These are phyloP conservation scores for Trypanosomatidae sp. DNA, from an alignment of 208 protist genomes.

Conservation along the genomic window DNA sequence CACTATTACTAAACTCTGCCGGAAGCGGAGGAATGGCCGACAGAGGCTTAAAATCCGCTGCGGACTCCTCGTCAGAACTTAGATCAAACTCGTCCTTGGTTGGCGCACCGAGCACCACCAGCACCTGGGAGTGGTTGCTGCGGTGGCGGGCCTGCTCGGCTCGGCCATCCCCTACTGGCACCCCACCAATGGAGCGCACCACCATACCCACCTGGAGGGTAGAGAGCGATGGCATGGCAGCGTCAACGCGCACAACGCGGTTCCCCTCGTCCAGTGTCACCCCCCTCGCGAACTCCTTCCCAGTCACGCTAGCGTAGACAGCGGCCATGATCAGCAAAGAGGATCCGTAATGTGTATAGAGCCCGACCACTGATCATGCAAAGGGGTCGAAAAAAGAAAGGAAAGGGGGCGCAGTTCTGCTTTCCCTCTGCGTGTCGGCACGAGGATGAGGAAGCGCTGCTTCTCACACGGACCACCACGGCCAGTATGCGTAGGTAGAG, in stretches of 20 bases:
- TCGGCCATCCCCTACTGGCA: conserved; percentile 39
- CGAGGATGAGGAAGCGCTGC: conserved; percentile 4
- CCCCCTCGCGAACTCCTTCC: conserved; percentile 55
- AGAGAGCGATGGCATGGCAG: conserved; percentile 35
- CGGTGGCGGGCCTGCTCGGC: conserved; percentile 60
- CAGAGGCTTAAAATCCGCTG: conserved; percentile 51
- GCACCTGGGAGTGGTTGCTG: conserved; percentile 44
- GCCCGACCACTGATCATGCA: neutral
- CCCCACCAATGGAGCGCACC: conserved; percentile 78
- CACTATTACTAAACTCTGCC: conserved; percentile 39
- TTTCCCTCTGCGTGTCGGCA: neutral
- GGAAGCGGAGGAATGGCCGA: conserved; percentile 36
- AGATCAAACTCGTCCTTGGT: conserved; percentile 83
- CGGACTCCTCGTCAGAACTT: conserved; percentile 67
- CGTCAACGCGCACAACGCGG: conserved; percentile 49
- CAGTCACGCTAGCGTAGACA: conserved; percentile 48
- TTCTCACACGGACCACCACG: neutral
- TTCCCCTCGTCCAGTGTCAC: conserved; percentile 52
- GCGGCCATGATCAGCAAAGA: conserved; percentile 25
- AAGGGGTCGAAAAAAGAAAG: conserved; percentile 1
- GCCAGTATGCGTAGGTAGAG: neutral
- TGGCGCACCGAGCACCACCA: conserved; percentile 45
- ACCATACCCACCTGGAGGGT: conserved; percentile 57
- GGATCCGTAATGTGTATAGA: conserved; percentile 6
- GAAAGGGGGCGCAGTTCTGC: too few species aligned